These are phyloP conservation scores for Sclerotinia trifoliorum DNA, from an alignment of 2,329 filamentous ascomycete genomes.

Conservation along the genomic window DNA sequence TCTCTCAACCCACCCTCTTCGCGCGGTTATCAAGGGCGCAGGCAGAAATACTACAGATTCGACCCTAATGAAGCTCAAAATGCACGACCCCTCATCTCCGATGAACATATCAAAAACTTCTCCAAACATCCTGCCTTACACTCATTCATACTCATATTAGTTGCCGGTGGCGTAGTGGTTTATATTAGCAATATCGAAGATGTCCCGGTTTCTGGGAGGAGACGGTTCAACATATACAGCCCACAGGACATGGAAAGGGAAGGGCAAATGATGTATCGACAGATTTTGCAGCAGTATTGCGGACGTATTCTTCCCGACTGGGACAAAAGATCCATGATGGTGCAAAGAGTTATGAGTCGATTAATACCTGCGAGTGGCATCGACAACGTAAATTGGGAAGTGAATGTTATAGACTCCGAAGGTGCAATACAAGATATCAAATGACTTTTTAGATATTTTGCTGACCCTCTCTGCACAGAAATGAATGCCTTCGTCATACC, in stretches of 20 bases:
- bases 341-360: conserved; percentile 62
- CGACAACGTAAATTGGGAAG: conserved; percentile 61
- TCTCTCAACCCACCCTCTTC: conserved; percentile 8
- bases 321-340: conserved; percentile 56
- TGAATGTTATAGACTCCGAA: conserved; percentile 70
- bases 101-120: conserved; percentile 39
- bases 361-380: conserved; percentile 68
- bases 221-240: conserved; percentile 69
- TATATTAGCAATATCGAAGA: conserved; percentile 69
- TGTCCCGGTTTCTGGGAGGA: conserved; percentile 69
- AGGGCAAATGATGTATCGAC: conserved; percentile 54
- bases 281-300: conserved; percentile 55
- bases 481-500: conserved; percentile 77
- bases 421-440: conserved; percentile 36
- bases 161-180: conserved; percentile 48
- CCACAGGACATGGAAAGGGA: conserved; percentile 54
- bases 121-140: conserved; percentile 42
- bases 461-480: conserved; percentile 27
- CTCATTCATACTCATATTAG: conserved; percentile 44
- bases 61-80: conserved; percentile 29
- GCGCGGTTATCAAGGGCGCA: conserved; percentile 8
- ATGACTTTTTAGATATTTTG: neutral
- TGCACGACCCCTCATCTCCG: conserved; percentile 44
- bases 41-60: conserved; percentile 25
- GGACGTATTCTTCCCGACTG: conserved; percentile 54